Evolutionary conservation across 805 yeast genomes (phyloP), one percentile per base, ranked within the genome.

Genomic region (Candida hispaniensis): DNA sequence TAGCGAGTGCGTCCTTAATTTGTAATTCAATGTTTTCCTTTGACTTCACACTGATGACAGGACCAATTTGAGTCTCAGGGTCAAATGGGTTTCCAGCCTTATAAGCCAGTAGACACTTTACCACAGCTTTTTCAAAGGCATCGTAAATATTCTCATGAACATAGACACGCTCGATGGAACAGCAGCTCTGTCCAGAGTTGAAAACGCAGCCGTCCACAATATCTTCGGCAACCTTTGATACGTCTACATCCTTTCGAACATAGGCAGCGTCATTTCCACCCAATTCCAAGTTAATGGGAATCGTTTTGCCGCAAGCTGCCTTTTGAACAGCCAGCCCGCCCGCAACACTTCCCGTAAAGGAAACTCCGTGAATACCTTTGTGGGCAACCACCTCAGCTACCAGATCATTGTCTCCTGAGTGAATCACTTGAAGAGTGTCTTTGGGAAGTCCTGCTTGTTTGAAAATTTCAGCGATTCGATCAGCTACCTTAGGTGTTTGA

Each of bases 251-350:
- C 42, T 71, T 67, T 50, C 81, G 75, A 34, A 82, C 79, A 49
- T 81, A 78, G 56, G 79, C 80, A 54, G 93, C 86, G 42, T 91
- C 81, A 59, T 82, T 82, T 56, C 94, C 94, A 55, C 94, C 94
- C 50, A 81, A 69, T 59, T 82, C 94, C 52, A 82, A 67, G 34
- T 91, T 80, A 33, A 81, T 77, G 59, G 82, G 82, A 51, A 81
- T 79, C 47, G 66, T 67, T 56, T 78, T 72, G 51, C 86, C 86
- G 44, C 79, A 73, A 5, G 79, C 60, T 7, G 88, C 86, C 46
- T 65, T 59, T 58, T 74, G 81, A 26, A 79, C 67, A 34, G 71
- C 59, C 44, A 70, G 61, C 29, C 91, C 93, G 10, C 80, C 78
- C 22, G 78, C 79, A 32, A 93, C 83, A 11, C 93, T 79, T 55